A percentile compares a stretch with the other conserved stretches of the same genome.
phyloP scores from a whole-genome alignment of 176 grass and related monocot genomes.

The Thalia dealbata region DNA sequence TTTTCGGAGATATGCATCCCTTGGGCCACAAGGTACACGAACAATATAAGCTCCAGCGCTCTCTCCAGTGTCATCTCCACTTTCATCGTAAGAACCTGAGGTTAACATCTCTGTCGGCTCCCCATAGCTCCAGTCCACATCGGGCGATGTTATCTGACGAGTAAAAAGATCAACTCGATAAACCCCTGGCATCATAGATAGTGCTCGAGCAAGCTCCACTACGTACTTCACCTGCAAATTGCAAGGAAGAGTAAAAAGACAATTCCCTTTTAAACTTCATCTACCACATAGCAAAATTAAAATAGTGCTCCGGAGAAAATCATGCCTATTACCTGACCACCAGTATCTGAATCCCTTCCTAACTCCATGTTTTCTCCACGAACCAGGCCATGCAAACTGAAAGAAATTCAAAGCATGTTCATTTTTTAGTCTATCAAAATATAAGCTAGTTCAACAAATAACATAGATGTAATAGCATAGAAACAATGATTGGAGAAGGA shows the following conservation, averaged over 20 bases:
- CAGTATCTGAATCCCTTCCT: conserved; percentile 87
- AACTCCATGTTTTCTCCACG: conserved; percentile 98
- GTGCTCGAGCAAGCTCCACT: conserved; percentile 75
- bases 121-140: conserved; percentile 95
- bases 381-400: conserved; percentile 79
- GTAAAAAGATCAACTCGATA: conserved; percentile 91
- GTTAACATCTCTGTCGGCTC: conserved; percentile 88
- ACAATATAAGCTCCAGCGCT: conserved; percentile 83
- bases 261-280: neutral
- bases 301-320: neutral
- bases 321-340: conserved; percentile 60
- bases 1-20: conserved; percentile 64
- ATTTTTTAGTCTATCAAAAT: neutral
- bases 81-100: conserved; percentile 45
- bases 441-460: neutral
- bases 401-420: conserved; percentile 1
- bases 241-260: neutral
- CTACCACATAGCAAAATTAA: neutral
- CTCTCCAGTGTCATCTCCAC: conserved; percentile 48
- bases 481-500: too few species aligned
- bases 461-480: neutral
- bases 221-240: conserved; percentile 79
- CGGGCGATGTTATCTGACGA: conserved; percentile 78
- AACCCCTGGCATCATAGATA: conserved; percentile 91
- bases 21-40: conserved; percentile 68